phyloP scores from a whole-genome alignment of 805 yeast species.

The Novakomyces olei region DNA sequence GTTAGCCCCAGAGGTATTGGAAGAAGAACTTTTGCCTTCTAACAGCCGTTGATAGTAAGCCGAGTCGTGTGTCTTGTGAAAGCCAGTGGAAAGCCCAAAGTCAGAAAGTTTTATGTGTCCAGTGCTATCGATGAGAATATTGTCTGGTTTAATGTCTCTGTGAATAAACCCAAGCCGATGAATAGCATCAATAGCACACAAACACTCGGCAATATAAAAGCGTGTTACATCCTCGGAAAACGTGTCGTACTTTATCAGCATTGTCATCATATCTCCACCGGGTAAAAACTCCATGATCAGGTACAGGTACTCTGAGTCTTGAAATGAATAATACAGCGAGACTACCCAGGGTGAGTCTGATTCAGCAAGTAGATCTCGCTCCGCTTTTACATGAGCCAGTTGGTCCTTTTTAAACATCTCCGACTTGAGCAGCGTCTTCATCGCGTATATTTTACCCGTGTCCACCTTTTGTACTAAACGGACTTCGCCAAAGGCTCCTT shows the following conservation, averaged over 20 bases:
- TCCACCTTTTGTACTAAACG: slow-evolving; percentile 79
- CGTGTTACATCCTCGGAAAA: slow-evolving; percentile 76
- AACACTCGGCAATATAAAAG: slow-evolving; percentile 91
- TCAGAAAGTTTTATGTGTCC: slow-evolving; percentile 52
- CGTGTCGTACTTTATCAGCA: slow-evolving; percentile 84
- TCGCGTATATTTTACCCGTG: slow-evolving; percentile 78
- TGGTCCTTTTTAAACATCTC: slow-evolving; percentile 94
- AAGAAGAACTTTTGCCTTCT: slow-evolving; percentile 25
- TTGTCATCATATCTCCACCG: slow-evolving; percentile 80
- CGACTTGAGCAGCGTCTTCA: slow-evolving; percentile 73
- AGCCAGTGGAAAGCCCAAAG: slow-evolving; percentile 72
- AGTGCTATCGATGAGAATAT: slow-evolving; percentile 61
- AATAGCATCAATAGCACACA: slow-evolving; percentile 79
- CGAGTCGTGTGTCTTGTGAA: slow-evolving; percentile 83
- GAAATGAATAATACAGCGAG: slow-evolving; percentile 59
- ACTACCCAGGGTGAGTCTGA: slow-evolving; percentile 80
- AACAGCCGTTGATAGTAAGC: slow-evolving; percentile 63
- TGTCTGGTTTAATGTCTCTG: slow-evolving; percentile 93
- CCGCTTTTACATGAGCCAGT: slow-evolving; percentile 86
- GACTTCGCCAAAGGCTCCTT: slow-evolving; percentile 98
- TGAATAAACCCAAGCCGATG: slow-evolving; percentile 88
- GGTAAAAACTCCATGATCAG: slow-evolving; percentile 67
- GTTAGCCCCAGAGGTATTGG: neutral
- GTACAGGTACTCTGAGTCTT: slow-evolving; percentile 51
- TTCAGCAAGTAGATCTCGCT: slow-evolving; percentile 83